phyloP scores from a whole-genome alignment of 345 rosid genomes.

The Conringia planisiliqua region DNA sequence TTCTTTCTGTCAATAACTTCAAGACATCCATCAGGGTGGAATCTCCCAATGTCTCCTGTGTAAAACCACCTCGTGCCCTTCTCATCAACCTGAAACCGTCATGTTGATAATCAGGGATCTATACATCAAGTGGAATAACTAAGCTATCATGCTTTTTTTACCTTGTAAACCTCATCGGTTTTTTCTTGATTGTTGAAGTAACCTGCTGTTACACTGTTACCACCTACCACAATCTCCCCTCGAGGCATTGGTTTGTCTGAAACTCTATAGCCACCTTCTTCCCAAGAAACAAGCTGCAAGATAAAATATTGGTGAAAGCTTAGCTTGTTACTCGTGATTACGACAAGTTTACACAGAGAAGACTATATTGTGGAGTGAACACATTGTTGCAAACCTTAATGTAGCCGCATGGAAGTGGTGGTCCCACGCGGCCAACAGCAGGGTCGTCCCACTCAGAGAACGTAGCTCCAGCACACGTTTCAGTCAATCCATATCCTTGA shows the following conservation, averaged over 20 bases:
- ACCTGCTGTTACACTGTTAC: constrained; percentile 71
- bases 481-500: constrained; percentile 96
- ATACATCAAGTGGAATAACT: neutral
- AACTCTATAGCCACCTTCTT: constrained; percentile 67
- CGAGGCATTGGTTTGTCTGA: constrained; percentile 89
- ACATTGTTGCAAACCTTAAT: constrained; percentile 53
- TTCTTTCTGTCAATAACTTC: constrained; percentile 91
- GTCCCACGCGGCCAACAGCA: constrained; percentile 83
- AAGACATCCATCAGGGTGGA: constrained; percentile 89
- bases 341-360: neutral
- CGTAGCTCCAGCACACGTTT: constrained; percentile 87
- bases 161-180: constrained; percentile 82
- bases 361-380: neutral
- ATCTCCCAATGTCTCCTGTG: constrained; percentile 78
- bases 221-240: constrained; percentile 90
- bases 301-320: constrained; percentile 7
- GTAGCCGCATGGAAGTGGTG: constrained; percentile 79
- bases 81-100: constrained; percentile 67
- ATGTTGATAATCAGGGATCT: neutral
- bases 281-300: constrained; percentile 87
- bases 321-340: neutral
- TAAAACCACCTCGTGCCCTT: constrained; percentile 83
- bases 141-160: constrained; percentile 19
- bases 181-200: constrained; percentile 75
- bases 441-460: constrained; percentile 77